Conservation (phyloP, 2,329 filamentous ascomycete species). For the Boeremia exigua region DNA sequence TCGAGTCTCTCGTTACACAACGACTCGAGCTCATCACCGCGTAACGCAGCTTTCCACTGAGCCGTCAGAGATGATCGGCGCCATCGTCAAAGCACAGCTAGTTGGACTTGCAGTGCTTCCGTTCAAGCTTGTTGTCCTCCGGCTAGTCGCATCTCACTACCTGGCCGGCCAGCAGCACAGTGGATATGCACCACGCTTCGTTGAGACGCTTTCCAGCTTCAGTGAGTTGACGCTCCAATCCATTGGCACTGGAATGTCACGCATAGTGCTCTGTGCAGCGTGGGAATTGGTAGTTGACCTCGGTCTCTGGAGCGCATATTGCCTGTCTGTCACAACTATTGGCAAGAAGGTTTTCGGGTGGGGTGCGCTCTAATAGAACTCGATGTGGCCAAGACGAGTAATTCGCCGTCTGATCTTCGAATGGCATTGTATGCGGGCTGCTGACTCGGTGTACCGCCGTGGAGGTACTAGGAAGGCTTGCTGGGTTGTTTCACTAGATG, state of each 20-base stretch:
- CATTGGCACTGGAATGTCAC: conserved; percentile 35
- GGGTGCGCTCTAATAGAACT: conserved; percentile 33
- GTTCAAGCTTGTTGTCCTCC: conserved; percentile 38
- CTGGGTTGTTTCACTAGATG: background rate
- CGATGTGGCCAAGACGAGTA: background rate
- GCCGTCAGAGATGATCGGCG: conserved; percentile 41
- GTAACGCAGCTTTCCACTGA: conserved; percentile 45
- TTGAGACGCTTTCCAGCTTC: conserved; percentile 15
- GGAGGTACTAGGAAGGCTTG: background rate
- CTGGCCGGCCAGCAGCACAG: conserved; percentile 17
- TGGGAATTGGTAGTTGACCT: conserved; percentile 44
- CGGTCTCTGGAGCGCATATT: conserved; percentile 43
- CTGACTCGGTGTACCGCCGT: background rate
- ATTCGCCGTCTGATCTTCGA: background rate
- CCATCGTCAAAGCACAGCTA: conserved; percentile 41
- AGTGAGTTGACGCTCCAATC: conserved; percentile 24
- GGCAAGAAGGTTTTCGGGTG: conserved; percentile 44
- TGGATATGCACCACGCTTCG: conserved; percentile 10
- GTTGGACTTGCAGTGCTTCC: conserved; percentile 40
- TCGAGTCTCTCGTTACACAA: conserved; percentile 1
- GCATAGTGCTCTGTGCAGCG: conserved; percentile 41
- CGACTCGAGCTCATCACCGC: conserved; percentile 33
- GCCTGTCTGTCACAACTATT: conserved; percentile 33
- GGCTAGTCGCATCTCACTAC: conserved; percentile 42
- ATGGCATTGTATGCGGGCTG: background rate